phyloP scores from a whole-genome alignment of 192 early-diverging fungal genomes.

The Umbelopsis vinacea region DNA sequence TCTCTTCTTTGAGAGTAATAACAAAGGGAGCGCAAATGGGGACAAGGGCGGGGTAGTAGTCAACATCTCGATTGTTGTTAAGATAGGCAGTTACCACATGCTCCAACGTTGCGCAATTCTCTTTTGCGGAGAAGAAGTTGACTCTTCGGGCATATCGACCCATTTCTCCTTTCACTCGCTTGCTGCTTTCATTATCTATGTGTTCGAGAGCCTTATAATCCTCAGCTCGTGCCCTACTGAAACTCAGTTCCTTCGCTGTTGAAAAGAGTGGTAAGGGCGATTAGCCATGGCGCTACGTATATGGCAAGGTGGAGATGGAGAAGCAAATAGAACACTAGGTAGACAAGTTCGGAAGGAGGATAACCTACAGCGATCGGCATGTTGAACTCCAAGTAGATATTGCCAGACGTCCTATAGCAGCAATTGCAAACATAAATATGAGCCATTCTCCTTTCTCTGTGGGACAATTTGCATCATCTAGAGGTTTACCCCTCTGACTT shows the following conservation, averaged over 20 bases:
- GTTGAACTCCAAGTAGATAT: conserved; percentile 82
- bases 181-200: conserved; percentile 62
- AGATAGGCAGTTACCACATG: conserved; percentile 87
- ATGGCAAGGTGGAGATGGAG: neutral
- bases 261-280: conserved; percentile 3
- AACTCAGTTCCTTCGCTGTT: conserved; percentile 67
- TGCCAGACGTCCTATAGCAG: conserved; percentile 80
- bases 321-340: neutral
- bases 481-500: conserved; percentile 67
- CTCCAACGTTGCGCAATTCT: conserved; percentile 70
- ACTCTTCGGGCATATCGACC: conserved; percentile 63
- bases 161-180: conserved; percentile 82
- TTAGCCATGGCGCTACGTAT: neutral
- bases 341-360: neutral
- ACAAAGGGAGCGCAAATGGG: conserved; percentile 85
- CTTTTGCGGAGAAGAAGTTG: conserved; percentile 41
- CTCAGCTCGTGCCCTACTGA: conserved; percentile 57
- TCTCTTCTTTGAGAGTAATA: conserved; percentile 71
- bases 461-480: conserved; percentile 1
- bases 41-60: conserved; percentile 78
- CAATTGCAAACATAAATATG: conserved; percentile 38
- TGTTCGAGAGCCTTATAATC: conserved; percentile 78
- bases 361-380: conserved; percentile 74
- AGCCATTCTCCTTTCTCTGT: conserved; percentile 11
- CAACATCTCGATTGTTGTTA: conserved; percentile 74